Base-by-base conservation (phyloP, 495 filamentous ascomycete genomes). In the Oidiodendron maius region DNA sequence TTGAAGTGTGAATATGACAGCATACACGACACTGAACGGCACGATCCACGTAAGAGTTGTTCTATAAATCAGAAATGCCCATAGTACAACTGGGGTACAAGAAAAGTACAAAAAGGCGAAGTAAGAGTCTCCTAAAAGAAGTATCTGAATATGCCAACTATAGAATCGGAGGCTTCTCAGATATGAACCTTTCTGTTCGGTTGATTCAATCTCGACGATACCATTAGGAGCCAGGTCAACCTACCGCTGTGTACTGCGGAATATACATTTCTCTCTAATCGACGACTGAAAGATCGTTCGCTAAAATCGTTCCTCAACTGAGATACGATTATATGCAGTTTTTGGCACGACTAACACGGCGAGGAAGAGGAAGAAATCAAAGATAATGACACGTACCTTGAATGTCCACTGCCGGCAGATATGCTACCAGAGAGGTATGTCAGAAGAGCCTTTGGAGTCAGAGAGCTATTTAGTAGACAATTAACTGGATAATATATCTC, bases 391-490 rank as follows among this genome's bases (percentile, higher is more conserved):
- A 56, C 75, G 77, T 35, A 76, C 67, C 11, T 72, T 69, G 53
- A 76, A 70, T 2, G 74, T 77, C 74, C 74, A 77, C 53, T 69
- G 64, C 54, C 71, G 77, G 24, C 74, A 72, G 50, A 77, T 65
- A 28, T 67, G 57, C 61, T 77, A 12, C 11, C 8, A 15, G 8
- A 22, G 26, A 30, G 26, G 5, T 38, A 57, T 44, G 51, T 44
- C 10, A 52, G 36, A 20, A 9, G 25, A 13, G 5, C 12, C 25
- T 20, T 20, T 24, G 17, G 17, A 23, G 4, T 40, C 5, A 13
- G 40, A 21, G 24, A 23, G 22, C n/a, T n/a, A 45, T 6, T 17
- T 39, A 4, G 40, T 15, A 20, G 4, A 37, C n/a, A 15, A 35
- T 45, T 51, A 51, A 65, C 64, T 40, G 52, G 28, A 71, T 71